Conservation (phyloP, 345 rosid species). For the Balakata baccata region DNA sequence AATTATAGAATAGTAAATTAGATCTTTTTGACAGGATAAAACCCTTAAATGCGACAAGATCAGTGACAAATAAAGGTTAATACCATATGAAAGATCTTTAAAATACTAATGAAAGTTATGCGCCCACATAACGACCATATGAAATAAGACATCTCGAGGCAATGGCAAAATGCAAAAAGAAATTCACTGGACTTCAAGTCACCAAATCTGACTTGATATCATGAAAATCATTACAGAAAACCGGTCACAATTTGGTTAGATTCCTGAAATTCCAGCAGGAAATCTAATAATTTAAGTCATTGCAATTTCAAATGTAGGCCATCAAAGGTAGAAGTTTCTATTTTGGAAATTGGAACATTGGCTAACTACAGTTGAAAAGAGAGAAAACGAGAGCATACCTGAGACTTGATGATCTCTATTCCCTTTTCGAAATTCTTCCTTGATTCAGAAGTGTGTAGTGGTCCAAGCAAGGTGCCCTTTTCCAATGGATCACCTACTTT, state of each 20-base stretch:
- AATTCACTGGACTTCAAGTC: not conserved
- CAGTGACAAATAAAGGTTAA: too few species aligned
- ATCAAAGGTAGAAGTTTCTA: not conserved
- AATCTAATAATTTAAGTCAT: not conserved
- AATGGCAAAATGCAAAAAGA: too few species aligned
- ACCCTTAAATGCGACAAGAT: not conserved
- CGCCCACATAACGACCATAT: not conserved
- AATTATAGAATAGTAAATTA: conserved; percentile 3
- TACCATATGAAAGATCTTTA: not conserved
- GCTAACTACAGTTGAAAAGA: not conserved
- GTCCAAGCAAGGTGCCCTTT: conserved; percentile 82
- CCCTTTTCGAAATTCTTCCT: conserved; percentile 77
- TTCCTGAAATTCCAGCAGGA: not conserved
- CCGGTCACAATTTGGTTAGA: not conserved
- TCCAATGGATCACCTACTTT: conserved; percentile 88
- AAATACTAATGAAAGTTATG: not conserved
- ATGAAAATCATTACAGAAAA: too few species aligned
- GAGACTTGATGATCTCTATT: conserved; percentile 77
- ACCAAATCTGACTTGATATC: not conserved
- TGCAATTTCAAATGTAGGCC: not conserved
- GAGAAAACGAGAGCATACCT: conserved; percentile 44
- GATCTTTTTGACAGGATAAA: not conserved
- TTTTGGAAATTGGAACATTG: too few species aligned
- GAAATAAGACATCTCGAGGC: not conserved
- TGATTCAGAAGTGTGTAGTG: conserved; percentile 71